A percentile compares a stretch with the other conserved stretches of the same genome.
These are phyloP conservation scores for Mortierella hygrophila DNA, from an alignment of 192 early-diverging fungal species.

Conservation along the genomic window DNA sequence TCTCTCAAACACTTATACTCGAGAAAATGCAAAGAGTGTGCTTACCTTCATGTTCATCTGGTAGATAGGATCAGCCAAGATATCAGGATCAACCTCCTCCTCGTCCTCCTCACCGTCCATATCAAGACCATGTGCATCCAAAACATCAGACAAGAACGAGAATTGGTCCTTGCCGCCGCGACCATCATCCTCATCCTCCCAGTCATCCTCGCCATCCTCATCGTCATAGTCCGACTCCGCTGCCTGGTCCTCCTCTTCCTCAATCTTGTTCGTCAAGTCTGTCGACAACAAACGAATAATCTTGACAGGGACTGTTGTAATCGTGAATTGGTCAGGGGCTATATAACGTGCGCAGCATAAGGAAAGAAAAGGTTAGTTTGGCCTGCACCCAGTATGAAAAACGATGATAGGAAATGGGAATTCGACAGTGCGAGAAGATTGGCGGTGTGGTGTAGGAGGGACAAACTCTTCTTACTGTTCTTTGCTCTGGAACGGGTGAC, in stretches of 20 bases:
- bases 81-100: constrained; percentile 74
- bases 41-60: constrained; percentile 75
- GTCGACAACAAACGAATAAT: constrained; percentile 86
- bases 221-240: constrained; percentile 66
- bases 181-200: constrained; percentile 71
- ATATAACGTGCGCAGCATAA: constrained; percentile 4
- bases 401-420: not conserved
- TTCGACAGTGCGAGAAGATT: too few relatives aligned
- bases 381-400: not conserved
- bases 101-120: constrained; percentile 67
- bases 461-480: constrained; percentile 43
- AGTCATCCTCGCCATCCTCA: constrained; percentile 63
- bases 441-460: not conserved
- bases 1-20: constrained; percentile 6
- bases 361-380: constrained; percentile 18
- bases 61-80: constrained; percentile 75
- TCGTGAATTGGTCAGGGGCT: constrained; percentile 85
- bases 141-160: constrained; percentile 24
- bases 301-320: constrained; percentile 84
- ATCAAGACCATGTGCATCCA: constrained; percentile 32
- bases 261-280: constrained; percentile 81
- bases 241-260: constrained; percentile 66
- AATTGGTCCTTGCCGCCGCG: constrained; percentile 45
- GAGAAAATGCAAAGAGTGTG: not conserved
- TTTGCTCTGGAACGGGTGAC: constrained; percentile 67